Percentiles rank a stretch among this genome's conserved stretches.
phyloP scores from a whole-genome alignment of 352 stramenopile species.

The Pythium coloratum region DNA sequence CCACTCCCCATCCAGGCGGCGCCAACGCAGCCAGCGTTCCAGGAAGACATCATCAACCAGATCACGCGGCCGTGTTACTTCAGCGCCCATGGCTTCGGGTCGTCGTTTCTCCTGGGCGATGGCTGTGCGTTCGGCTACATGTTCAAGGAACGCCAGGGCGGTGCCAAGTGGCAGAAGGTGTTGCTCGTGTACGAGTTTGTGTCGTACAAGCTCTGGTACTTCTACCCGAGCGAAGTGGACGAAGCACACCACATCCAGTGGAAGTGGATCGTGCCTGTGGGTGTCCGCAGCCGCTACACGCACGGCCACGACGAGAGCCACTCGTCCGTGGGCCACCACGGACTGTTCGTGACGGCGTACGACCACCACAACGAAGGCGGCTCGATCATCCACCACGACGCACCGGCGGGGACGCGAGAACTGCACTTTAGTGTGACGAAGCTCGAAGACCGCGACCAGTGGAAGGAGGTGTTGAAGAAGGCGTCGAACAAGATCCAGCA shows the following conservation, averaged over 20 bases:
- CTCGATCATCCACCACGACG: slow-evolving; percentile 37
- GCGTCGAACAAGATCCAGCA: slow-evolving; percentile 65
- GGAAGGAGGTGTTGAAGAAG: slow-evolving; percentile 68
- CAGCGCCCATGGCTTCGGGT: slow-evolving; percentile 78
- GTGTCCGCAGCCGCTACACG: slow-evolving; percentile 72
- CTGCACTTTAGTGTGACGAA: slow-evolving; percentile 87
- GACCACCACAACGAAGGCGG: slow-evolving; percentile 54
- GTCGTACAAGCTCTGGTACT: slow-evolving; percentile 89
- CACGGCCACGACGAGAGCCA: slow-evolving; percentile 86
- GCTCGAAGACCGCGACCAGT: slow-evolving; percentile 80
- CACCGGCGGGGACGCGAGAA: slow-evolving; percentile 54
- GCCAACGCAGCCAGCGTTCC: slow-evolving; percentile 69
- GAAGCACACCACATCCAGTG: slow-evolving; percentile 79
- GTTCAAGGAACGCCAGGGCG: slow-evolving; percentile 70
- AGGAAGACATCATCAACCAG: slow-evolving; percentile 88
- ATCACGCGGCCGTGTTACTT: slow-evolving; percentile 86
- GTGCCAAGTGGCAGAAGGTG: slow-evolving; percentile 77
- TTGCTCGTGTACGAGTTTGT: slow-evolving; percentile 87
- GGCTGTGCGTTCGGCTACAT: slow-evolving; percentile 85
- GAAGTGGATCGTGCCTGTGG: slow-evolving; percentile 86
- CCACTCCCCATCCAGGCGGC: slow-evolving; percentile 11
- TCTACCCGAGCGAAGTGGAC: slow-evolving; percentile 85
- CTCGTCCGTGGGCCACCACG: slow-evolving; percentile 81
- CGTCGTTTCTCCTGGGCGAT: slow-evolving; percentile 82
- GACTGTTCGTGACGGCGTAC: slow-evolving; percentile 79